These are phyloP conservation scores for Falciphora oryzae DNA, from an alignment of 2,329 filamentous ascomycete species.

Conservation along the genomic window DNA sequence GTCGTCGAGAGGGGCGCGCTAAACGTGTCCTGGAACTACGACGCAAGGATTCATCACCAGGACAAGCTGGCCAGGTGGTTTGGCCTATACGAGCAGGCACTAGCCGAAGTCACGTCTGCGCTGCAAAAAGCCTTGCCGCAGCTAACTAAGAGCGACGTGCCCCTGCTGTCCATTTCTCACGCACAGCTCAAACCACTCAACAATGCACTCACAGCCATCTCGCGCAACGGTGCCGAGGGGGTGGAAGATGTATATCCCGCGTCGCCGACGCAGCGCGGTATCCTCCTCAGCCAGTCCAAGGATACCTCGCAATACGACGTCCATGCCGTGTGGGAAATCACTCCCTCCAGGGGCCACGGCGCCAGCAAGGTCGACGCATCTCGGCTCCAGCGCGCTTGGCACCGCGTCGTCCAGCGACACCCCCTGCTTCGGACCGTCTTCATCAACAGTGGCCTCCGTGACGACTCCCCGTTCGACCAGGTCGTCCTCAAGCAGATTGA, in stretches of 20 bases:
- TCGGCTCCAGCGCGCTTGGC: slow-evolving; percentile 9
- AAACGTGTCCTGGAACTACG: neutral
- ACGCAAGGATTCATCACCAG: neutral
- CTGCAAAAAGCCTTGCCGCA: neutral
- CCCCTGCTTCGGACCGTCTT: slow-evolving; percentile 23
- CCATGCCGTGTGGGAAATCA: slow-evolving; percentile 10
- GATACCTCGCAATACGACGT: slow-evolving; percentile 14
- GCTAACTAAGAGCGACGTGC: neutral
- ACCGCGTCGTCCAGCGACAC: slow-evolving; percentile 18
- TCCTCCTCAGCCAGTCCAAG: slow-evolving; percentile 11
- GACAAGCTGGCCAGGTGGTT: neutral
- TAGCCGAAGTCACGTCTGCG: neutral
- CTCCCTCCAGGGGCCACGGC: neutral
- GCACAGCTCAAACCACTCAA: neutral
- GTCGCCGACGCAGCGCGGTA: slow-evolving; percentile 26
- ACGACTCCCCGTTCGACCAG: slow-evolving; percentile 12
- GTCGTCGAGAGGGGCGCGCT: neutral
- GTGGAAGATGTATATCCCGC: slow-evolving; percentile 35
- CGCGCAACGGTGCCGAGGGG: slow-evolving; percentile 18
- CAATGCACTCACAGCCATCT: no score
- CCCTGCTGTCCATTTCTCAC: neutral
- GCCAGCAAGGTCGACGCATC: slow-evolving; percentile 1
- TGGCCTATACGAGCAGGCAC: neutral
- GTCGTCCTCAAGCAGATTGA: slow-evolving; percentile 8
- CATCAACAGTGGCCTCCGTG: slow-evolving; percentile 16